These are phyloP conservation scores for Taiwanofungus camphoratus DNA, from an alignment of 1,284 basidiomycete species.

Conservation along the genomic window DNA sequence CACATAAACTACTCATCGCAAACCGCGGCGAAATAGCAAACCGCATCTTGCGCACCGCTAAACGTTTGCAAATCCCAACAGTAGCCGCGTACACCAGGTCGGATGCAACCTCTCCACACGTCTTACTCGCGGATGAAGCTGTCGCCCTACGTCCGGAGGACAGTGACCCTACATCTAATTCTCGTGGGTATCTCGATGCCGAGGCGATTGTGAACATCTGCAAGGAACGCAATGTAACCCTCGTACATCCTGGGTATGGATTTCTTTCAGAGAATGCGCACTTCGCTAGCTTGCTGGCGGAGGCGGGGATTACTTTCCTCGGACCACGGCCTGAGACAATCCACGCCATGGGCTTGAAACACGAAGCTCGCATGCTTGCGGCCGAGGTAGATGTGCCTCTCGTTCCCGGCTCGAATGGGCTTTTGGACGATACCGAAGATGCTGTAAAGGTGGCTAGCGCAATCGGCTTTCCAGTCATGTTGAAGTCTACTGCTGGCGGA, in stretches of 20 bases:
- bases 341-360: constrained; percentile 56
- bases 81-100: constrained; percentile 50
- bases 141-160: constrained; percentile 29
- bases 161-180: constrained; percentile 16
- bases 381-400: constrained; percentile 43
- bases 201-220: constrained; percentile 41
- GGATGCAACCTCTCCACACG: constrained; percentile 51
- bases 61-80: constrained; percentile 40
- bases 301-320: constrained; percentile 51
- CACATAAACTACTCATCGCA: constrained; percentile 39
- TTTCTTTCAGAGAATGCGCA: constrained; percentile 63
- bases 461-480: constrained; percentile 58
- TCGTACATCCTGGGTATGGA: constrained; percentile 64
- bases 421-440: constrained; percentile 38
- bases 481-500: constrained; percentile 69
- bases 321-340: constrained; percentile 55
- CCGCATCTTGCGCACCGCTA: constrained; percentile 51
- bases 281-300: constrained; percentile 43
- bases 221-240: constrained; percentile 39
- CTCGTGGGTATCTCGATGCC: constrained; percentile 38
- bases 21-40: constrained; percentile 51
- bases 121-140: constrained; percentile 45
- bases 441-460: constrained; percentile 36
- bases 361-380: constrained; percentile 50
- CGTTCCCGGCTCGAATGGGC: constrained; percentile 51